A percentile compares a stretch with the other conserved stretches of the same genome.
phyloP scores from a whole-genome alignment of 208 protist species.

The Wallacemonas sp. region DNA sequence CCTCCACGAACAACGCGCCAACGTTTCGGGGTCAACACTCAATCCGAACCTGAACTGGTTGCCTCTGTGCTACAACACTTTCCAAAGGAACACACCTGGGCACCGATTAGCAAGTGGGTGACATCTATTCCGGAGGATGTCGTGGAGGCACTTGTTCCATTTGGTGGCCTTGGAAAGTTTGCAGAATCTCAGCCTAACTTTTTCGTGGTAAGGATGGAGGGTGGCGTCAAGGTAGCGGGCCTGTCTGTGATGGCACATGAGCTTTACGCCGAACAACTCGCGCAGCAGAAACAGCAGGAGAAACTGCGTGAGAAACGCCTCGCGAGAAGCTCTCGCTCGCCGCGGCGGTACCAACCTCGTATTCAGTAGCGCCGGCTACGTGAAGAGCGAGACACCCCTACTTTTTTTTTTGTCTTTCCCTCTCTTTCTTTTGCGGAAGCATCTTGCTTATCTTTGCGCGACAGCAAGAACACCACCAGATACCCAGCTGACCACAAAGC shows the following conservation, averaged over 20 bases:
- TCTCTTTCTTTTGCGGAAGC: no score
- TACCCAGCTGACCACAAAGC: no score
- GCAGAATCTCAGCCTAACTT: constrained; percentile 61
- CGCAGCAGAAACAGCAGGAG: constrained; percentile 40
- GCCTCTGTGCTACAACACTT: constrained; percentile 58
- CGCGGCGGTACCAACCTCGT: constrained; percentile 22
- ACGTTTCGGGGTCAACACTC: constrained; percentile 22
- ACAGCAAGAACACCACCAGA: no score
- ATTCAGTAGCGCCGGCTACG: no score
- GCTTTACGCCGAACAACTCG: constrained; percentile 35
- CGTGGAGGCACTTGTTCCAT: constrained; percentile 61
- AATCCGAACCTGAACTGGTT: constrained; percentile 60
- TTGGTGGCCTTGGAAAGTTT: constrained; percentile 60
- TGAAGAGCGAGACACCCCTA: no score
- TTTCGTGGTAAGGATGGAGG: constrained; percentile 69
- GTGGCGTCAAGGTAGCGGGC: constrained; percentile 52
- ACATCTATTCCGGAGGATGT: constrained; percentile 55
- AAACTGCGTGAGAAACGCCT: constrained; percentile 29
- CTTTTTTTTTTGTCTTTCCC: constrained; percentile 18
- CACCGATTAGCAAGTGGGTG: constrained; percentile 61
- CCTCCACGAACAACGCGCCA: background rate
- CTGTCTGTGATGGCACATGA: constrained; percentile 56
- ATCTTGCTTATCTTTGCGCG: no score
- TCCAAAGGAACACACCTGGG: constrained; percentile 37
- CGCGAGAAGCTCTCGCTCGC: constrained; percentile 14